These are phyloP conservation scores for Closterium sp. DNA, from an alignment of 139 green algal genomes.

Conservation along the genomic window DNA sequence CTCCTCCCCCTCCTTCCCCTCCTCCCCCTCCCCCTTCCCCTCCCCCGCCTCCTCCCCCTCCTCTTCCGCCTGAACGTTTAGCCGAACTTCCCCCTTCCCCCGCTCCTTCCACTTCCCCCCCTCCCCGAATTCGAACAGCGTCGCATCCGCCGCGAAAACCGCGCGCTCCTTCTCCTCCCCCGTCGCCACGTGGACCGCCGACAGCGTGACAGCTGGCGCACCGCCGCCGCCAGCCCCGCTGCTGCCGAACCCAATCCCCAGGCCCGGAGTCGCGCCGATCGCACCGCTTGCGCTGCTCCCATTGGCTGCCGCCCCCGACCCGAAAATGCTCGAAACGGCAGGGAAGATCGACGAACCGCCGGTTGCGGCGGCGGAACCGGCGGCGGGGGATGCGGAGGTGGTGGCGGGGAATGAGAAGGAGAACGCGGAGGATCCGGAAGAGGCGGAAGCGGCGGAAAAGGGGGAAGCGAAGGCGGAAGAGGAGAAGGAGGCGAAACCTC, in stretches of 20 bases:
- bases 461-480: neutral
- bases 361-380: neutral
- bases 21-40: neutral
- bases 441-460: neutral
- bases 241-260: conserved; percentile 18
- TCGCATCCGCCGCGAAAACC: conserved; percentile 63
- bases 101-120: conserved; percentile 77
- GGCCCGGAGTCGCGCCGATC: conserved; percentile 12
- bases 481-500: neutral
- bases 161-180: conserved; percentile 54
- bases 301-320: neutral
- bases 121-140: conserved; percentile 77
- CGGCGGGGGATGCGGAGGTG: conserved; percentile 6
- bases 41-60: neutral
- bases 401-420: neutral
- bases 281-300: neutral
- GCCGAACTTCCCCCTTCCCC: conserved; percentile 76
- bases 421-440: neutral
- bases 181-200: conserved; percentile 29
- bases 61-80: conserved; percentile 67
- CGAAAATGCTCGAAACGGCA: conserved; percentile 39
- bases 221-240: neutral
- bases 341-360: conserved; percentile 25
- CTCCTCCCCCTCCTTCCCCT: too few species aligned
- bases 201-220: conserved; percentile 20